Percentiles rank a stretch among this genome's conserved stretches.
Conservation (phyloP, 108 stramenopile genomes). For the Cyclotella cryptica region DNA sequence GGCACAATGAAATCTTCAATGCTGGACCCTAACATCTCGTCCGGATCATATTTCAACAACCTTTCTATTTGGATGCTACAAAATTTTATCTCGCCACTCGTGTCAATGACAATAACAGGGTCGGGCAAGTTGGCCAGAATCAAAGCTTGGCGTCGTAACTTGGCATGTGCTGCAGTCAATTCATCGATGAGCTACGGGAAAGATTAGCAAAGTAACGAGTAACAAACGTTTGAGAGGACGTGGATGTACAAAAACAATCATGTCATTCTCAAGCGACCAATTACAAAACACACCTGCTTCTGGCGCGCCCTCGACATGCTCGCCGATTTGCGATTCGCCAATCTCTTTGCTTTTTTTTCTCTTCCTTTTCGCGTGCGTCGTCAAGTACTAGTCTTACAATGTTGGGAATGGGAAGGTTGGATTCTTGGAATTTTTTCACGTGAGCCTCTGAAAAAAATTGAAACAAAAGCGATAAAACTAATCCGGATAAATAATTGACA, state of each 20-base stretch:
- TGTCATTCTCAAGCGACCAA: background rate
- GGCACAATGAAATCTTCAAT: background rate
- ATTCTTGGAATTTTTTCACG: background rate
- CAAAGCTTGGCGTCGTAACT: too few relatives aligned
- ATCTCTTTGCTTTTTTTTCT: background rate
- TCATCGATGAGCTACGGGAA: background rate
- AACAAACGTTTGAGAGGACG: background rate
- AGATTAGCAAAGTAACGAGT: background rate
- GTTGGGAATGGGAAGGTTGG: background rate
- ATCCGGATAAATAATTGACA: background rate
- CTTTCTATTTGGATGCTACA: background rate
- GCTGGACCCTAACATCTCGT: background rate
- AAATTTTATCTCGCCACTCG: background rate
- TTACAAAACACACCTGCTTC: background rate
- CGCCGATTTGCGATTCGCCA: background rate
- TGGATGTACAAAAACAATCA: background rate
- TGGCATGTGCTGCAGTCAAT: too few relatives aligned
- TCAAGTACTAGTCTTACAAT: background rate
- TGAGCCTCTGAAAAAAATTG: background rate
- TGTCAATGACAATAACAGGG: background rate
- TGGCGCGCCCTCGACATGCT: background rate
- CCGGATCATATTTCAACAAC: background rate
- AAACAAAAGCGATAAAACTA: background rate
- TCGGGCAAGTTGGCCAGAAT: background rate
- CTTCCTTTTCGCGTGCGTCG: background rate